Conservation (phyloP, 2,329 filamentous ascomycete species). For the Microcyclosporella mali region DNA sequence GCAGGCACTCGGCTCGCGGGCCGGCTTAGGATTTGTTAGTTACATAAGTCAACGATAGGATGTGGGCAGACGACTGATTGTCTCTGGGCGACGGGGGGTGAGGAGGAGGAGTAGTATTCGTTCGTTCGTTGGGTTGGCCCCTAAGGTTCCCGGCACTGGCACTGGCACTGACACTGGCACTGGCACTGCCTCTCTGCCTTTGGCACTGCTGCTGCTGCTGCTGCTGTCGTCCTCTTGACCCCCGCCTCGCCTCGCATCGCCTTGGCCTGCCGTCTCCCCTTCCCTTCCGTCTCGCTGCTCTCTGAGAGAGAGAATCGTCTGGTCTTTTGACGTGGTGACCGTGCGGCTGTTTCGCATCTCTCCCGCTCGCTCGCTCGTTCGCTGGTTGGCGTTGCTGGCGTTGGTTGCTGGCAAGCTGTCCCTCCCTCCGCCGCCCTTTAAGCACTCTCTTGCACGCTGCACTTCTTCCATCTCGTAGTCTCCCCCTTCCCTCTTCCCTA, state of each 20-base stretch:
- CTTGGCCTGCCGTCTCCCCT: neutral
- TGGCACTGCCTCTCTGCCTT: too few relatives aligned
- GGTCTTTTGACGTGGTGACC: neutral
- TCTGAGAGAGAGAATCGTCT: neutral
- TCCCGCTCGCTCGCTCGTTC: neutral
- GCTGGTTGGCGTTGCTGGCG: neutral
- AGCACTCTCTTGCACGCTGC: neutral
- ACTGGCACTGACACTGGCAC: neutral
- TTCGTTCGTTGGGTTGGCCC: neutral
- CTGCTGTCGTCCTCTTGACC: too few relatives aligned
- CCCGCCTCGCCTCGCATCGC: neutral
- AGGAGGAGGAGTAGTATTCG: too few relatives aligned
- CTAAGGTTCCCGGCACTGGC: neutral
- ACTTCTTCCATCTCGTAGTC: neutral
- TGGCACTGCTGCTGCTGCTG: too few relatives aligned
- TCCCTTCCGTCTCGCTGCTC: neutral
- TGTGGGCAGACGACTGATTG: too few relatives aligned
- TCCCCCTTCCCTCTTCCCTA: neutral
- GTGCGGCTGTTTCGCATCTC: too few relatives aligned
- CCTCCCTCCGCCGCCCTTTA: neutral
- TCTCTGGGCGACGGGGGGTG: too few relatives aligned
- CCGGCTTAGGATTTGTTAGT: too few relatives aligned
- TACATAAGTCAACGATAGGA: too few relatives aligned
- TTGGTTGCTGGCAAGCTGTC: neutral
- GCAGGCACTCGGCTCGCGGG: too few relatives aligned